A percentile compares a stretch with the other conserved stretches of the same genome.
These are phyloP conservation scores for Fimicolochytrium jonesii DNA, from an alignment of 192 early-diverging fungal species.

Conservation along the genomic window DNA sequence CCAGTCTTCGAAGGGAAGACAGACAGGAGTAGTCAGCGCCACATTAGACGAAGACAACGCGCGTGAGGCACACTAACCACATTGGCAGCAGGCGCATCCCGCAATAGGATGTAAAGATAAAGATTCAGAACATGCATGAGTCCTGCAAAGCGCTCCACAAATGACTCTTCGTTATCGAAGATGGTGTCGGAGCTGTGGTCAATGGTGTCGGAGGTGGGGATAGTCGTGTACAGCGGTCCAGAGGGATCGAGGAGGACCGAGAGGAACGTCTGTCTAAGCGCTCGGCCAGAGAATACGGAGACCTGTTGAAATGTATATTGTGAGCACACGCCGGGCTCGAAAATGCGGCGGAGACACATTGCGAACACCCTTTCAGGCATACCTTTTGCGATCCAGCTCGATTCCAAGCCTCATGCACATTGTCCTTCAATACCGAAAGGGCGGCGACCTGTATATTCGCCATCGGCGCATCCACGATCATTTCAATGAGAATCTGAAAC, in stretches of 20 bases:
- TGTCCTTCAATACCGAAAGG: background rate
- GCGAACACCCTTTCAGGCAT: no score
- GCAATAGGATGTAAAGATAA: background rate
- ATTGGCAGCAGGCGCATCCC: background rate
- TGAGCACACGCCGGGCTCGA: background rate
- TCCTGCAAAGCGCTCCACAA: background rate
- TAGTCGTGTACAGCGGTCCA: no score
- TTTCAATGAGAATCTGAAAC: background rate
- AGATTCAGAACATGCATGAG: background rate
- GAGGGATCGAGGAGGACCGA: conserved; percentile 1
- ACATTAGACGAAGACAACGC: no score
- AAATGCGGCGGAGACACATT: no score
- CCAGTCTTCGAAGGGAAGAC: background rate
- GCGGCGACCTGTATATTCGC: background rate
- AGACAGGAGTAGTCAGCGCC: background rate
- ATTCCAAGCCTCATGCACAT: background rate
- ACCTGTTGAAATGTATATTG: background rate
- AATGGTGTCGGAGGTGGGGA: background rate
- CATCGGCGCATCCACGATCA: background rate
- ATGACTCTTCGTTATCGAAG: background rate
- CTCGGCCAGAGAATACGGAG: background rate
- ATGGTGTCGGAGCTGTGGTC: background rate
- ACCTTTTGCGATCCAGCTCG: no score
- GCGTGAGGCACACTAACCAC: background rate
- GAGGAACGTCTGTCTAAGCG: background rate